A percentile compares a stretch with the other conserved stretches of the same genome.
These are phyloP conservation scores for Podospora fimiseda DNA, from an alignment of 495 filamentous ascomycete species.

Conservation along the genomic window DNA sequence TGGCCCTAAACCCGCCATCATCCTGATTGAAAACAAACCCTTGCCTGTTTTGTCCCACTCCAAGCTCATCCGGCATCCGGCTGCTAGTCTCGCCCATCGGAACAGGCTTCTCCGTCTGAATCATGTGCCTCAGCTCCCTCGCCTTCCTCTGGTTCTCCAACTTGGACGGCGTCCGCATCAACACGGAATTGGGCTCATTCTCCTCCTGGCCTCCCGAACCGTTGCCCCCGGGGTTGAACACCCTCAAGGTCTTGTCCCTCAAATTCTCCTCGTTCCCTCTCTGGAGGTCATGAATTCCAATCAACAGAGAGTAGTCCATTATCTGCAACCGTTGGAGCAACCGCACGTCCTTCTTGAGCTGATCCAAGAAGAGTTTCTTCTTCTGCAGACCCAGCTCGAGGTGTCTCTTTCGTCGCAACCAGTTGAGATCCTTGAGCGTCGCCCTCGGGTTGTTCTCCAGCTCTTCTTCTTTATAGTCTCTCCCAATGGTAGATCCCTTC, in stretches of 20 bases:
- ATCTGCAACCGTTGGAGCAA: constrained; percentile 83
- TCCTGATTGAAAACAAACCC: constrained; percentile 79
- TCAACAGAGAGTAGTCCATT: constrained; percentile 96
- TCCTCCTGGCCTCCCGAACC: constrained; percentile 39
- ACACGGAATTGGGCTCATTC: constrained; percentile 47
- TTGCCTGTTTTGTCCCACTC: constrained; percentile 47
- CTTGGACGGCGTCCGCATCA: constrained; percentile 90
- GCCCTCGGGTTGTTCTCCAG: constrained; percentile 83
- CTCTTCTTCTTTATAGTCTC: constrained; percentile 84
- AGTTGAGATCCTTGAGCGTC: constrained; percentile 95
- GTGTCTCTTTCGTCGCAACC: constrained; percentile 78
- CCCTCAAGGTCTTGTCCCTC: constrained; percentile 86
- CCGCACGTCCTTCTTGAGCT: constrained; percentile 80
- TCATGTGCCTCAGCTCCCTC: constrained; percentile 80
- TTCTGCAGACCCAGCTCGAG: constrained; percentile 84
- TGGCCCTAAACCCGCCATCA: constrained; percentile 89
- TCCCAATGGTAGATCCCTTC: constrained; percentile 93
- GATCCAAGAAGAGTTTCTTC: constrained; percentile 77
- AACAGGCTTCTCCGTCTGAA: constrained; percentile 86
- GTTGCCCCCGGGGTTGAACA: constrained; percentile 87
- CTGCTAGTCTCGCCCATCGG: constrained; percentile 80
- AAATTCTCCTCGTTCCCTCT: constrained; percentile 93
- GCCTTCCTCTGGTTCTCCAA: constrained; percentile 89
- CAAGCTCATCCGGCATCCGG: constrained; percentile 80
- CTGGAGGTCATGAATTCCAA: constrained; percentile 86